Evolutionary conservation across 768 basidiomycete genomes (phyloP).

Genomic region (Gloeophyllum trabeum): DNA sequence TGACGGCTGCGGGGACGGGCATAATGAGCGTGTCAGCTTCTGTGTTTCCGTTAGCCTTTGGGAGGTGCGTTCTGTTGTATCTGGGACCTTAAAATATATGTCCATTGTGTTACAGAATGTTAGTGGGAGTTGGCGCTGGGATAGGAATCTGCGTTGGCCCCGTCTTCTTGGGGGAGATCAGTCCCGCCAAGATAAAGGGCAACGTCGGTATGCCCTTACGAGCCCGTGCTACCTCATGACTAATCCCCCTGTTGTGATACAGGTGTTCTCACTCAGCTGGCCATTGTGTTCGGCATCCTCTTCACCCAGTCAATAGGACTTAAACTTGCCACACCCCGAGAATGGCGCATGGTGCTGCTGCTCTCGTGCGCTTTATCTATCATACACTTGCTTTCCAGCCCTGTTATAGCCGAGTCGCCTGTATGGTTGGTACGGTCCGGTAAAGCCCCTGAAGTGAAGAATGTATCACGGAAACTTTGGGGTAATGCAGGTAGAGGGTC

Average conservation of each 20-base stretch:
- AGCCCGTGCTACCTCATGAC: background rate
- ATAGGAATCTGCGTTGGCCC: conserved; percentile 73
- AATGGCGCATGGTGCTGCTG: conserved; percentile 65
- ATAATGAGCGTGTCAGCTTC: conserved; percentile 59
- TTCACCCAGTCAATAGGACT: conserved; percentile 74
- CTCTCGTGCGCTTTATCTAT: conserved; percentile 46
- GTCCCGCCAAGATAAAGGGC: conserved; percentile 66
- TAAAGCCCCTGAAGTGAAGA: conserved; percentile 35
- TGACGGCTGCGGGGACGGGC: conserved; percentile 45
- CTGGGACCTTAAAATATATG: no score
- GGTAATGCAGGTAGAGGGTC: conserved; percentile 18
- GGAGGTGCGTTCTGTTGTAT: conserved; percentile 35
- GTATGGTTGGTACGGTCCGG: conserved; percentile 47
- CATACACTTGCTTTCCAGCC: conserved; percentile 43
- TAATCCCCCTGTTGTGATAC: background rate
- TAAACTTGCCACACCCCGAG: conserved; percentile 50
- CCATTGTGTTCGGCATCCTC: conserved; percentile 81
- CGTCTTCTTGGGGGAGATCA: conserved; percentile 77
- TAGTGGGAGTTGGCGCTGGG: conserved; percentile 56
- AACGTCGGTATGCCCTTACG: conserved; percentile 46
- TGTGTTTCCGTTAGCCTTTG: conserved; percentile 43
- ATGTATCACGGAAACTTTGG: conserved; percentile 43
- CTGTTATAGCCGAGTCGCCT: conserved; percentile 59
- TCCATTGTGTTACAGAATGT: background rate
- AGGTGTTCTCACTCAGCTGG: conserved; percentile 77